A percentile compares a stretch with the other conserved stretches of the same genome.
These are phyloP conservation scores for Beauveria rudraprayagi DNA, from an alignment of 2,329 filamentous ascomycete genomes.

Conservation along the genomic window DNA sequence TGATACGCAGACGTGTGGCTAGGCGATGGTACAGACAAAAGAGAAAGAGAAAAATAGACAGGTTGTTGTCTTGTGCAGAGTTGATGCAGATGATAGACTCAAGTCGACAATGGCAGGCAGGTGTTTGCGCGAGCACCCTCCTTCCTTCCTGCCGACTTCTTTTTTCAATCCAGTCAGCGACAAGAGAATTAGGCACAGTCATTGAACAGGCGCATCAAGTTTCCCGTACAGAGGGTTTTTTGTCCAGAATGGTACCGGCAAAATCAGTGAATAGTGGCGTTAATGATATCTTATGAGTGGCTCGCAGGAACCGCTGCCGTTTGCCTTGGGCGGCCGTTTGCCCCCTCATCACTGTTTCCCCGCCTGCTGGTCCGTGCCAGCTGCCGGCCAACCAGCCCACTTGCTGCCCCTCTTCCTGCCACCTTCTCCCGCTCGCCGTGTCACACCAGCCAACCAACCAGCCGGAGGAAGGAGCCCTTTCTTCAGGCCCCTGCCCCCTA, in stretches of 20 bases:
- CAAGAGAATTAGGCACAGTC: too few species aligned
- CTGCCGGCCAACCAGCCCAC: not conserved
- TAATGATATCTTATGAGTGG: not conserved
- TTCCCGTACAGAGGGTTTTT: too few species aligned
- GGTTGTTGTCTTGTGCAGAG: not conserved
- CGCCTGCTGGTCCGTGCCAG: conserved; percentile 5
- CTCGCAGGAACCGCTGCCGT: conserved; percentile 1
- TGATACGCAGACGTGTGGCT: not conserved
- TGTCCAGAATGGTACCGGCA: too few species aligned
- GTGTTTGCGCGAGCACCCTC: too few species aligned
- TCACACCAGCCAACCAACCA: not conserved
- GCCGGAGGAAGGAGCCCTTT: not conserved
- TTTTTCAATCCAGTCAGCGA: too few species aligned
- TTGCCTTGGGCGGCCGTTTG: not conserved
- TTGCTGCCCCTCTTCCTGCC: not conserved
- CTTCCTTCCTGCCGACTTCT: too few species aligned
- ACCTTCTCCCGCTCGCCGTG: not conserved
- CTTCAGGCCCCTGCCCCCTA: not conserved
- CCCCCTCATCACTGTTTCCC: not conserved
- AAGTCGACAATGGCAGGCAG: too few species aligned
- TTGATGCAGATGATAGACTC: too few species aligned
- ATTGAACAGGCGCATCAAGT: too few species aligned
- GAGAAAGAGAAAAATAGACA: not conserved
- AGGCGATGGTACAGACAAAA: not conserved
- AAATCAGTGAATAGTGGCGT: too few species aligned